Percentiles rank a stretch among this genome's conserved stretches.
Evolutionary conservation across 441 rosid genomes (phyloP).

Genomic region (Manihot esculenta): DNA sequence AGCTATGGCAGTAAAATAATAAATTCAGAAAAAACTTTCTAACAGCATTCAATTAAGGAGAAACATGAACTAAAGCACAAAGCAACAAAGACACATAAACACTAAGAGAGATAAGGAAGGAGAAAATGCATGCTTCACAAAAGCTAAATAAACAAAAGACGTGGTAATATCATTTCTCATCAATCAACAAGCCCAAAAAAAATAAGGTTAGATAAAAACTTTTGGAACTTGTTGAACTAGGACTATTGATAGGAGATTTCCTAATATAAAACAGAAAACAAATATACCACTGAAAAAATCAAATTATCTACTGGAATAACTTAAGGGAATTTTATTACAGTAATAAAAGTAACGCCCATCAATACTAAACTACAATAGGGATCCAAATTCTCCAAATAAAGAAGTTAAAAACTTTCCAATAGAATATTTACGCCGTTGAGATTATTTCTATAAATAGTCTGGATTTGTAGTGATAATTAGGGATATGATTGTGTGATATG

Average conservation of each 20-base stretch:
- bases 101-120: background rate
- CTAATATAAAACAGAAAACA: background rate
- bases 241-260: background rate
- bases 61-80: background rate
- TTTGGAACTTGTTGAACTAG: background rate
- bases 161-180: background rate
- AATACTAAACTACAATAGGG: background rate
- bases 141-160: background rate
- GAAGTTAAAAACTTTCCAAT: background rate
- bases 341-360: no score
- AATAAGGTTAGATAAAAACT: background rate
- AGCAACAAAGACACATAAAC: background rate
- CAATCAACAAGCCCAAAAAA: background rate
- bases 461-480: no score
- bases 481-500: no score
- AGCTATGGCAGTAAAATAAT: slow-evolving; percentile 46
- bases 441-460: no score
- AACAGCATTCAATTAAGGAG: background rate
- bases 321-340: background rate
- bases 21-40: slow-evolving; percentile 5
- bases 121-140: background rate
- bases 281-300: background rate
- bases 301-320: background rate
- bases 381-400: background rate
- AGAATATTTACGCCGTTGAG: no score